Base-by-base conservation (phyloP, 768 basidiomycete genomes). In the Pulveroboletus sp. region DNA sequence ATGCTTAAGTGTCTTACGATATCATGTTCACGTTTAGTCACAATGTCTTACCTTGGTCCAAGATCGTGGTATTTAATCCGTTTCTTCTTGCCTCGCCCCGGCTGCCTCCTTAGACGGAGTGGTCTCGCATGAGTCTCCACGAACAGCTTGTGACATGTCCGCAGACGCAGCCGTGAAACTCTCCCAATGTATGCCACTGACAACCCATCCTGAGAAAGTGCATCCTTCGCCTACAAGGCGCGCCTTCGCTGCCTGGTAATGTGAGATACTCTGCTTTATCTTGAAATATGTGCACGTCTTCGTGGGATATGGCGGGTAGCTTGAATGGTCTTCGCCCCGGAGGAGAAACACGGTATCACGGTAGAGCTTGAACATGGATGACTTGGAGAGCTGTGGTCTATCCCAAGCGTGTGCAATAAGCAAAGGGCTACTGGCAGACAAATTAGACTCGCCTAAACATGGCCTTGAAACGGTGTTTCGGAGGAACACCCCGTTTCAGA, bases 401-500 rank as follows among this genome's bases (percentile, higher is more conserved):
- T 20, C 41, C 38, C 19, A 50, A 4, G 27, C 43, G 21, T 39
- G 39, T 5, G 33, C 14, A 32, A 40, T 35, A 36, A 9, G 41
- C 13, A 24, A 35, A 24, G 14, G 11, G 27, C 25, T 23, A 11
- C n/a, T n/a, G n/a, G n/a, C 21, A 25, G 6, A 14, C 23, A 19
- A 1, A 11, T 47, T 66, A 41, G 39, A 47, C 51, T n/a, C 47
- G 85, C 90, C 83, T 79, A 34, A 78, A 82, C 63, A 84, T 84
- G 7, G 76, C 68, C 27, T 75, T 75, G 52, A 78, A 72, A 21
- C 85, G 75, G 57, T 88, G 80, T 60, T 87, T 90, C 0, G 84
- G 79, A 11, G 87, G 71, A 2, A 87, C 81, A 2, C 90, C 90
- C 38, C 90, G 82, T 58, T 79, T 84, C n/a, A 84, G 69, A 3